phyloP scores from a whole-genome alignment of 352 stramenopile species.

The Aphanomyces euteiches region DNA sequence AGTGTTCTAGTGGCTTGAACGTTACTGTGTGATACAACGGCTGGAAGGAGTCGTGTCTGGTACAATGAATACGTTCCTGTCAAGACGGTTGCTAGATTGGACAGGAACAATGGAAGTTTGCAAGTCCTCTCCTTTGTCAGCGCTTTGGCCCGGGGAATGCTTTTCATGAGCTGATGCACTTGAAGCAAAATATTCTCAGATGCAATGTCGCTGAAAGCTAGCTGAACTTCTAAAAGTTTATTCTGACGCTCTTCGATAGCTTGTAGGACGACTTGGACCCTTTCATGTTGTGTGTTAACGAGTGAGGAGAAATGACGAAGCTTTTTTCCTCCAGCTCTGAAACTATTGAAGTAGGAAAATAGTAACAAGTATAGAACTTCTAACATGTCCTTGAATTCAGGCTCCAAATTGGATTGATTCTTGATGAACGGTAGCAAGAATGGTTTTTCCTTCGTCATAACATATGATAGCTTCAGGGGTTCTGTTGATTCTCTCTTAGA shows the following conservation, averaged over 20 bases:
- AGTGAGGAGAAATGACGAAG: constrained; percentile 15
- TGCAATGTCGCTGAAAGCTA: constrained; percentile 19
- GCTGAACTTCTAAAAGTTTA: constrained; percentile 14
- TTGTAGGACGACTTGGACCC: constrained; percentile 13
- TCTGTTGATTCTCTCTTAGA: constrained; percentile 18
- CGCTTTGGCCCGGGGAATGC: constrained; percentile 5
- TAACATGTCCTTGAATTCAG: constrained; percentile 19
- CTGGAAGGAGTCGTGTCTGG: background rate
- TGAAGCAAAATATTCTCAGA: background rate
- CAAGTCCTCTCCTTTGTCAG: constrained; percentile 16
- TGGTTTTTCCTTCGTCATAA: constrained; percentile 26
- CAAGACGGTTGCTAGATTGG: constrained; percentile 11
- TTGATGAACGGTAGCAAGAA: constrained; percentile 25
- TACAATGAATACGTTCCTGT: constrained; percentile 4
- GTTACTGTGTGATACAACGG: background rate
- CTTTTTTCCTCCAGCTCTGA: constrained; percentile 6
- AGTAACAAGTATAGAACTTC: constrained; percentile 27
- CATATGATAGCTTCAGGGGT: background rate
- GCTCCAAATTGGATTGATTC: constrained; percentile 16
- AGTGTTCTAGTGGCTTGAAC: constrained; percentile 8
- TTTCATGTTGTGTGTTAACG: background rate
- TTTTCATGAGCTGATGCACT: background rate
- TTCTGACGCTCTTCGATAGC: constrained; percentile 24
- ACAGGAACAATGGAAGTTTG: constrained; percentile 24
- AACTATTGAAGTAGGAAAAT: constrained; percentile 15